phyloP scores from a whole-genome alignment of 306 rosid genomes.

The Castanopsis chinensis region DNA sequence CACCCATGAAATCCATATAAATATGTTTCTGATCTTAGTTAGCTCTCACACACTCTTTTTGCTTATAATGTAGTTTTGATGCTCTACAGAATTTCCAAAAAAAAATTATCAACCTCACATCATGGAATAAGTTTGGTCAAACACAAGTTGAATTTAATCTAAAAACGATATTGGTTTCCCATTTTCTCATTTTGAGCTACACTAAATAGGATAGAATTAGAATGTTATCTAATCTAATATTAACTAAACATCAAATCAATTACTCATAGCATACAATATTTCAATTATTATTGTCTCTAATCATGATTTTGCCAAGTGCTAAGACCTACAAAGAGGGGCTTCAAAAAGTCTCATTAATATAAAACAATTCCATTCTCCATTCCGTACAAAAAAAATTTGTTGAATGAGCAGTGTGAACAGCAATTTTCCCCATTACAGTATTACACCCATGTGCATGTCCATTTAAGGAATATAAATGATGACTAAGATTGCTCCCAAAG shows the following conservation, averaged over 20 bases:
- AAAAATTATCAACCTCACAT: neutral
- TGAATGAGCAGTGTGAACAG: neutral
- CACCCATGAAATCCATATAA: neutral
- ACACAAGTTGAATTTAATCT: neutral
- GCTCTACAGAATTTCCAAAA: neutral
- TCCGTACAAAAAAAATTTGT: neutral
- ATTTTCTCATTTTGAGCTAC: neutral
- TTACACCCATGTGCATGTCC: neutral
- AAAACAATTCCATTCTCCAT: neutral
- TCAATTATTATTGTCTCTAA: too few species aligned
- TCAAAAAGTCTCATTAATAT: too few species aligned
- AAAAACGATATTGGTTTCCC: neutral
- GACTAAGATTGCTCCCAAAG: neutral
- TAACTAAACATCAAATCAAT: too few species aligned
- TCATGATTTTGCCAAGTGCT: too few species aligned
- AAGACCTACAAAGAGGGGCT: too few species aligned
- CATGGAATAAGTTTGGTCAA: neutral
- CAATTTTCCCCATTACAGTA: neutral
- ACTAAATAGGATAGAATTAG: too few species aligned
- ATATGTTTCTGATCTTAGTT: neutral
- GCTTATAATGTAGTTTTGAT: neutral
- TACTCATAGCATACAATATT: too few species aligned
- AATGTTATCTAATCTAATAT: too few species aligned
- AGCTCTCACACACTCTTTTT: neutral
- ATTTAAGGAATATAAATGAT: neutral